Conservation (phyloP, 108 stramenopile genomes). For the Pinguiococcus pyrenoidosus region DNA sequence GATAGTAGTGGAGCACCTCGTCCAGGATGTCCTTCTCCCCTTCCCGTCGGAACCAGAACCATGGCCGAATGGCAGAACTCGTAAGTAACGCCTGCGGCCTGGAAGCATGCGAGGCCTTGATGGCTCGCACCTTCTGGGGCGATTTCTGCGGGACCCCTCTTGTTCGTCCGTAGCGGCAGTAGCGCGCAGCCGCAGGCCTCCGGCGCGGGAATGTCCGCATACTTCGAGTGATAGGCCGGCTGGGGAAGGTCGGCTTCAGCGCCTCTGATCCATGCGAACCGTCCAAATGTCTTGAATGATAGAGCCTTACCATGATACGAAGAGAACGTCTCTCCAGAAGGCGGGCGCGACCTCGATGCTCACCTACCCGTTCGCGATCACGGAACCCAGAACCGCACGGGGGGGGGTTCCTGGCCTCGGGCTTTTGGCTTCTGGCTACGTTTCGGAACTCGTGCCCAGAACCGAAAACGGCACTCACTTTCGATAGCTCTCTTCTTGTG, state of each 20-base stretch:
- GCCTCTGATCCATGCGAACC: neutral
- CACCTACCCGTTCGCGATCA: too few relatives aligned
- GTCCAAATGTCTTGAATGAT: too few relatives aligned
- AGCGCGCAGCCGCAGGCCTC: slow-evolving; percentile 35
- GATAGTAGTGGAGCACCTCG: slow-evolving; percentile 41
- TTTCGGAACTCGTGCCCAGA: too few relatives aligned
- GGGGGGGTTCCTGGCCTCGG: too few relatives aligned
- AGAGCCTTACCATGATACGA: too few relatives aligned
- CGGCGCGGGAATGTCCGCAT: neutral
- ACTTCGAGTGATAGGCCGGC: slow-evolving; percentile 43
- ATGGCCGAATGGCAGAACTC: neutral
- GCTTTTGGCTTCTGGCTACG: too few relatives aligned
- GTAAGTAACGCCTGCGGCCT: neutral
- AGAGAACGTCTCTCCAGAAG: too few relatives aligned
- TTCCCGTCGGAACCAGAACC: neutral
- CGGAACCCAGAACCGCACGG: too few relatives aligned
- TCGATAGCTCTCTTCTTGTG: too few relatives aligned
- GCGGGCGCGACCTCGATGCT: too few relatives aligned
- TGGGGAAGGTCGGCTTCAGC: slow-evolving; percentile 3
- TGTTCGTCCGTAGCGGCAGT: slow-evolving; percentile 29
- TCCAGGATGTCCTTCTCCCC: slow-evolving; percentile 44
- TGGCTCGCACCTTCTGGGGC: slow-evolving; percentile 4
- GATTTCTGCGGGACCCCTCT: slow-evolving; percentile 30
- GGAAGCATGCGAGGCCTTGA: neutral
- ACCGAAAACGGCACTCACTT: too few relatives aligned